Evolutionary conservation across 331 rosid species (phyloP).

Genomic region (Phaseolus coccineus): DNA sequence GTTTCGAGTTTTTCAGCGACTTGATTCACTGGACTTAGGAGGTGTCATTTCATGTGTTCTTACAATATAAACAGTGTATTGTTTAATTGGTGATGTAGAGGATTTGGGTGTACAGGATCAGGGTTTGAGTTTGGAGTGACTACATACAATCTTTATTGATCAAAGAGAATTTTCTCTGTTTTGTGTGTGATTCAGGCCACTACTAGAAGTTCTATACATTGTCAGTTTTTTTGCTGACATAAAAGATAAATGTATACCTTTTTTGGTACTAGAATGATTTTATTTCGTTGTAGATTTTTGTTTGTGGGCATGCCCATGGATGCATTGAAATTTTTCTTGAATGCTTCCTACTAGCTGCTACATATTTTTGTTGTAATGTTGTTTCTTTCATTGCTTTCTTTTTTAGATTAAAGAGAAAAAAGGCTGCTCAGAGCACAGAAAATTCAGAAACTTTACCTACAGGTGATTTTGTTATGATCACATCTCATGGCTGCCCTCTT

Average conservation of each 20-base stretch:
- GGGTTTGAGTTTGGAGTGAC: not conserved
- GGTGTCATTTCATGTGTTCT: not conserved
- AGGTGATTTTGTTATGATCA: slow-evolving; percentile 49
- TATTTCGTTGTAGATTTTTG: not conserved
- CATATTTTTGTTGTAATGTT: slow-evolving; percentile 28
- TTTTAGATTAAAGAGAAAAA: slow-evolving; percentile 72
- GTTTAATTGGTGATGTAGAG: not conserved
- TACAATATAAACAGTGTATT: not conserved
- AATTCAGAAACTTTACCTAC: slow-evolving; percentile 48
- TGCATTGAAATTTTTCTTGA: slow-evolving; percentile 30
- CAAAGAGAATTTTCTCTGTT: not conserved
- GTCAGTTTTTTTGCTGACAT: not conserved
- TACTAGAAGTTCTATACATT: not conserved
- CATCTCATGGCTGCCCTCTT: not conserved
- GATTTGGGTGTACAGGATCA: not conserved
- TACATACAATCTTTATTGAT: not conserved
- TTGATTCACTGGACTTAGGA: slow-evolving; percentile 15
- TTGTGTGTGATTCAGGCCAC: not conserved
- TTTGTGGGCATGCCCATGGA: slow-evolving; percentile 16
- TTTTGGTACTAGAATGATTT: not conserved
- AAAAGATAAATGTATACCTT: not conserved
- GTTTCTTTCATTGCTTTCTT: slow-evolving; percentile 23
- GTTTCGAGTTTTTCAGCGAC: not conserved
- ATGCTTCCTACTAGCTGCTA: slow-evolving; percentile 15
- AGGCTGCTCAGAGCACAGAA: slow-evolving; percentile 58